Evolutionary conservation across 306 rosid species (phyloP).

Genomic region (Trifolium subterraneum): DNA sequence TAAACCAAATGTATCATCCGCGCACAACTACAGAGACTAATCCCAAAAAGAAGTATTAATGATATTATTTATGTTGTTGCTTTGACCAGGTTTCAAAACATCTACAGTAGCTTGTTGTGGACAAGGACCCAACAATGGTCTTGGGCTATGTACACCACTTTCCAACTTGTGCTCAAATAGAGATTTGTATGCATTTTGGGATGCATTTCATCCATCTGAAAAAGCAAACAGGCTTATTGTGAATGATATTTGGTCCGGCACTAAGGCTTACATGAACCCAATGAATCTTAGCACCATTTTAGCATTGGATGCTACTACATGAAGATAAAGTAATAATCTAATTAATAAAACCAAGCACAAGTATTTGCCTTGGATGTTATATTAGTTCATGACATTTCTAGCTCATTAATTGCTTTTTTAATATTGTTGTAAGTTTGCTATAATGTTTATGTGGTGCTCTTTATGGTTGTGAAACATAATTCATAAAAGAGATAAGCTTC

Average conservation of each 20-base stretch:
- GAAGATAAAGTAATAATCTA: background rate
- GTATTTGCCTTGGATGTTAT: background rate
- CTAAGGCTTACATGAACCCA: slow-evolving; percentile 64
- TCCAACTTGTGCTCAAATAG: slow-evolving; percentile 70
- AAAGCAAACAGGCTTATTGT: slow-evolving; percentile 61
- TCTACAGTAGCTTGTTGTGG: slow-evolving; percentile 82
- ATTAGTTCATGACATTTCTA: slow-evolving; percentile 12
- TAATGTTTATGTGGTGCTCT: slow-evolving; percentile 14
- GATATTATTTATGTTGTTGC: background rate
- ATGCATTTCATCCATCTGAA: slow-evolving; percentile 79
- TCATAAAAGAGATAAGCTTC: background rate
- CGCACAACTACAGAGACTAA: no score
- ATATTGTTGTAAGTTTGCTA: slow-evolving; percentile 11
- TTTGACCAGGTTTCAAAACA: slow-evolving; percentile 58
- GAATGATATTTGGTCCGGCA: slow-evolving; percentile 52
- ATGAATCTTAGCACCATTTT: slow-evolving; percentile 84
- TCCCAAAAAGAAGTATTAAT: background rate
- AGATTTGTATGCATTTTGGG: slow-evolving; percentile 74
- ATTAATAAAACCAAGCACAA: slow-evolving; percentile 30
- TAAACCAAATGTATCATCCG: no score
- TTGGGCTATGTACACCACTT: slow-evolving; percentile 68
- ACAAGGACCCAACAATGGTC: slow-evolving; percentile 80
- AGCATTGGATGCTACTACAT: slow-evolving; percentile 55
- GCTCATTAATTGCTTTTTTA: background rate
- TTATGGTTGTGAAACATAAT: slow-evolving; percentile 6